Evolutionary conservation across 2,329 filamentous ascomycete genomes (phyloP).

Genomic region (Didymella sp.): DNA sequence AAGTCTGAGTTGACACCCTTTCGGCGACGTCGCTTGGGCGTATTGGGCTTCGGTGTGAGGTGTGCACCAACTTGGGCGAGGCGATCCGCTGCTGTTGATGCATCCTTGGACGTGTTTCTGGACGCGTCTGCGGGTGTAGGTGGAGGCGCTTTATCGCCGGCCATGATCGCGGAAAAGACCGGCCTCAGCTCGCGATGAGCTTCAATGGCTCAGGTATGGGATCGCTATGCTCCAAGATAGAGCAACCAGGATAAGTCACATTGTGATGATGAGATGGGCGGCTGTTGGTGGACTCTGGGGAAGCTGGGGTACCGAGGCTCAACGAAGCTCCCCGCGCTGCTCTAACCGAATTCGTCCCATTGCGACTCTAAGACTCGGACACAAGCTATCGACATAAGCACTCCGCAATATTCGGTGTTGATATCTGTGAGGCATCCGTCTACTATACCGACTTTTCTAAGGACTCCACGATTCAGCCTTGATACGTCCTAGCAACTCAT

Average conservation of each 20-base stretch:
- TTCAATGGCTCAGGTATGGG: too few relatives aligned
- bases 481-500: background rate
- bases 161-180: slow-evolving; percentile 29
- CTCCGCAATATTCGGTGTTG: background rate
- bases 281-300: slow-evolving; percentile 24
- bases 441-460: background rate
- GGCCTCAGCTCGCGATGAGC: too few relatives aligned
- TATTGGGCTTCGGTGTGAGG: slow-evolving; percentile 42
- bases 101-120: slow-evolving; percentile 31
- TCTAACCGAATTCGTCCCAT: slow-evolving; percentile 17
- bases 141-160: slow-evolving; percentile 28
- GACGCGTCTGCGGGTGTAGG: slow-evolving; percentile 25
- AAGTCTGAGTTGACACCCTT: slow-evolving; percentile 52
- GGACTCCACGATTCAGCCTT: background rate
- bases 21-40: slow-evolving; percentile 47
- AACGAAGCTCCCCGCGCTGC: slow-evolving; percentile 28
- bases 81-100: slow-evolving; percentile 50
- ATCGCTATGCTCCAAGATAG: too few relatives aligned
- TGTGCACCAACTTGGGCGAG: slow-evolving; percentile 59
- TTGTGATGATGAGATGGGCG: slow-evolving; percentile 14
- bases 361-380: background rate
- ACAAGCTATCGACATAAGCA: background rate
- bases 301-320: slow-evolving; percentile 40
- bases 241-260: too few relatives aligned
- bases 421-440: too few relatives aligned